Conservation (phyloP, 345 rosid genomes). For the Gossypioides kirkii region DNA sequence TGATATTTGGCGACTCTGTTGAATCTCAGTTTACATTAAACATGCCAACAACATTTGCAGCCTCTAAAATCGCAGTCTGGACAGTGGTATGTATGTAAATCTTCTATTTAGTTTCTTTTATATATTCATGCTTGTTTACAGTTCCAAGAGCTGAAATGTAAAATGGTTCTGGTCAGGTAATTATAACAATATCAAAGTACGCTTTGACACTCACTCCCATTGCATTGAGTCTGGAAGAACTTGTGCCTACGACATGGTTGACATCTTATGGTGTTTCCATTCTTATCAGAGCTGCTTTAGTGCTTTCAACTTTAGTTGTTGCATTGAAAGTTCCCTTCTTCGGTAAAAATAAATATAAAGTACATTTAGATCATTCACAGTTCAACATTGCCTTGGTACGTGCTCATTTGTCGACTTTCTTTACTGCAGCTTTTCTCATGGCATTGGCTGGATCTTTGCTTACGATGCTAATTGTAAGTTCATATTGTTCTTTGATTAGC, state of each 20-base stretch:
- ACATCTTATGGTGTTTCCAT: slow-evolving; percentile 44
- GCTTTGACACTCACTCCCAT: slow-evolving; percentile 68
- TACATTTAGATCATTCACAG: not conserved
- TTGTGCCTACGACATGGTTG: slow-evolving; percentile 43
- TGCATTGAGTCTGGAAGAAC: slow-evolving; percentile 72
- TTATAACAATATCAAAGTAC: slow-evolving; percentile 75
- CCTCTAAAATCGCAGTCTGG: slow-evolving; percentile 10
- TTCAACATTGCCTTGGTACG: not conserved
- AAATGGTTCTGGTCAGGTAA: slow-evolving; percentile 33
- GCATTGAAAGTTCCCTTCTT: slow-evolving; percentile 72
- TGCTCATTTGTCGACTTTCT: slow-evolving; percentile 15
- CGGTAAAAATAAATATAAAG: slow-evolving; percentile 28
- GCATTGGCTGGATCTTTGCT: slow-evolving; percentile 74
- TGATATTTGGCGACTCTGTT: slow-evolving; percentile 64
- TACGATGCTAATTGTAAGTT: slow-evolving; percentile 64
- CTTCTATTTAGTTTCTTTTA: not conserved
- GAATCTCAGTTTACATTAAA: slow-evolving; percentile 76
- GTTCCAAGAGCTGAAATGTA: not conserved
- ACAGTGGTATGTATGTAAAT: slow-evolving; percentile 10
- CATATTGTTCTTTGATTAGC: not conserved
- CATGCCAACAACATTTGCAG: slow-evolving; percentile 56
- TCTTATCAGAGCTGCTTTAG: slow-evolving; percentile 53
- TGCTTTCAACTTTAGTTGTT: slow-evolving; percentile 56
- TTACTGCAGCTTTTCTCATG: slow-evolving; percentile 55
- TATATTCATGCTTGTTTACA: not conserved